Conservation (phyloP, 2,329 filamentous ascomycete genomes). For the Colletotrichum sp. region DNA sequence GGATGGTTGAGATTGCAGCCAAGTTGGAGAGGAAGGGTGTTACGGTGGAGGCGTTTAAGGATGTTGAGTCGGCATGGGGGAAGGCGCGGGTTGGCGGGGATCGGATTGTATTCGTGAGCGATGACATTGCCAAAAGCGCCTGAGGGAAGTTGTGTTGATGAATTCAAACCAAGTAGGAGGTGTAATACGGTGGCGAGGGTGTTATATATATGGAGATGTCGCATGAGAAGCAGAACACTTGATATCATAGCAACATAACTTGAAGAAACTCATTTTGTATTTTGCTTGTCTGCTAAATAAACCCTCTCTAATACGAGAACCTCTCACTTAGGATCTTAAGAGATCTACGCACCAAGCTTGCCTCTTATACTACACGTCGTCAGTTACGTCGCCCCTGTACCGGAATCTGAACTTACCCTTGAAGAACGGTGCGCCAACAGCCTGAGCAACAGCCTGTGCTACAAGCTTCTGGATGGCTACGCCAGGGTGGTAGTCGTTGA, state of each 20-base stretch:
- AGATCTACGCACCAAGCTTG: not conserved
- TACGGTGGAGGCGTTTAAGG: slow-evolving; percentile 24
- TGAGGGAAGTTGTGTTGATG: not conserved
- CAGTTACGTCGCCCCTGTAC: not conserved
- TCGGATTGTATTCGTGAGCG: slow-evolving; percentile 33
- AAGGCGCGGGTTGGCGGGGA: slow-evolving; percentile 19
- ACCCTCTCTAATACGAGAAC: not conserved
- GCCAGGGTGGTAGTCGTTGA: slow-evolving; percentile 47
- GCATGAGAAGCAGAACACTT: not conserved
- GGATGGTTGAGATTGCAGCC: slow-evolving; percentile 29
- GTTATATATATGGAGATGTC: not conserved
- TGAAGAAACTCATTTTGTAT: not conserved
- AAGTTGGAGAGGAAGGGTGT: slow-evolving; percentile 25
- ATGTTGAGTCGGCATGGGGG: slow-evolving; percentile 31
- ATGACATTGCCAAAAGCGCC: slow-evolving; percentile 1
- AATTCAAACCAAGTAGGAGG: not conserved
- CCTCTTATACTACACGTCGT: not conserved
- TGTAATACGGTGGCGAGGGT: not conserved
- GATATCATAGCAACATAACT: not conserved
- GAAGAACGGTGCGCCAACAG: slow-evolving; percentile 20
- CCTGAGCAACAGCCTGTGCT: slow-evolving; percentile 37
- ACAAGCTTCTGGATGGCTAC: slow-evolving; percentile 44
- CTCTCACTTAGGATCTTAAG: too few species aligned
- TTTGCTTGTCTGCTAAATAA: not conserved
- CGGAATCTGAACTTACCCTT: not conserved